These are phyloP conservation scores for Pythium scleroteichum DNA, from an alignment of 352 stramenopile genomes.

Conservation along the genomic window DNA sequence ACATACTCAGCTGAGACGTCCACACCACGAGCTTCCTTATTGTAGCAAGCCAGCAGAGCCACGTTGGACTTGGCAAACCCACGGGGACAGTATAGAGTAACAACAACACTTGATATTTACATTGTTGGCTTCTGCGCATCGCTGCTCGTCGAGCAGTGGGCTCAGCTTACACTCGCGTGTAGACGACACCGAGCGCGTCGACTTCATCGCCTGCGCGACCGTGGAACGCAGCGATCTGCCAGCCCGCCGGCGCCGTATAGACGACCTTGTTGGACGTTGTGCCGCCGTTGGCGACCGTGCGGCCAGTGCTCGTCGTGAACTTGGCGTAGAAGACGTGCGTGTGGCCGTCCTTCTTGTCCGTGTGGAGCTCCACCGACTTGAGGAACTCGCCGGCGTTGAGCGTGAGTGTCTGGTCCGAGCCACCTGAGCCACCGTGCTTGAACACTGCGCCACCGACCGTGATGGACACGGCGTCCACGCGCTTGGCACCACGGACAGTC, in stretches of 20 bases:
- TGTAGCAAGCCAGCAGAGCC: too few relatives aligned
- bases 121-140: too few relatives aligned
- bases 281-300: constrained; percentile 33
- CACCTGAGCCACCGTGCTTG: constrained; percentile 39
- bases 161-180: constrained; percentile 26
- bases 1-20: too few relatives aligned
- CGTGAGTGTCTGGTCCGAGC: constrained; percentile 35
- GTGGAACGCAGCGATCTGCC: constrained; percentile 51
- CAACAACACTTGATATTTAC: too few relatives aligned
- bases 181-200: constrained; percentile 45
- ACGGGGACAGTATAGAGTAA: too few relatives aligned
- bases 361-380: constrained; percentile 45
- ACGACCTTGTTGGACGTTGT: constrained; percentile 32
- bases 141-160: neutral
- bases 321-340: constrained; percentile 51
- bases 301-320: constrained; percentile 37
- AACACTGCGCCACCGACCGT: constrained; percentile 20
- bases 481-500: constrained; percentile 28
- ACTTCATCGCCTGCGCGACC: constrained; percentile 37
- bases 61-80: too few relatives aligned
- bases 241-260: constrained; percentile 40
- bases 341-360: constrained; percentile 37
- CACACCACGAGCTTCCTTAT: too few relatives aligned
- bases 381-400: constrained; percentile 43
- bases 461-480: constrained; percentile 43